phyloP scores from a whole-genome alignment of 1,284 basidiomycete genomes.

The Microbotryum intermedium region DNA sequence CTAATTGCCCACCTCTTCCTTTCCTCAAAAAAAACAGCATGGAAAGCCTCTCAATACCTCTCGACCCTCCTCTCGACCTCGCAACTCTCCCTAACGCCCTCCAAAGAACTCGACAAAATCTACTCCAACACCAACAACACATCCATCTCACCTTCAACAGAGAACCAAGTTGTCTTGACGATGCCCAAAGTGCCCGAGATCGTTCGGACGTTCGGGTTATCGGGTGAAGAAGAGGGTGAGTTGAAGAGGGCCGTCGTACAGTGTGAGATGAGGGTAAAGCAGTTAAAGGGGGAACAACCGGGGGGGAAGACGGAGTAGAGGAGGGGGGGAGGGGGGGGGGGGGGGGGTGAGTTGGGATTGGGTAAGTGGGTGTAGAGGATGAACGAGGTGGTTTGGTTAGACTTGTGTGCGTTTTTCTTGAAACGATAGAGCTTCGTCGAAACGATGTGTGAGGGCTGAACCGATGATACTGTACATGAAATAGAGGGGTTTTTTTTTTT shows the following conservation, averaged over 20 bases:
- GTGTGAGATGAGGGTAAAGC: conserved; percentile 36
- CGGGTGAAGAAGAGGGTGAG: conserved; percentile 40
- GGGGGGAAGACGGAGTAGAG: neutral
- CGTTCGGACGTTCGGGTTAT: conserved; percentile 37
- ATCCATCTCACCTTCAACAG: neutral
- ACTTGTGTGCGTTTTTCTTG: no score
- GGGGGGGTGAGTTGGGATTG: neutral
- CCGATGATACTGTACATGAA: no score
- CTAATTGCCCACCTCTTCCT: neutral
- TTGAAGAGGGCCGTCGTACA: conserved; percentile 42
- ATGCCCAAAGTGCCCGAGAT: conserved; percentile 36
- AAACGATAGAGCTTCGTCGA: no score
- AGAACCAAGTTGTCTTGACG: conserved; percentile 16
- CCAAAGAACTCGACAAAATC: conserved; percentile 10
- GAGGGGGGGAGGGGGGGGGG: neutral
- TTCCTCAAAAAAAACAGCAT: conserved; percentile 13
- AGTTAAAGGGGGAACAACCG: conserved; percentile 4
- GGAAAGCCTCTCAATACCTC: conserved; percentile 31
- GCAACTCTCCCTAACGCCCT: conserved; percentile 14
- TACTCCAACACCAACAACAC: neutral
- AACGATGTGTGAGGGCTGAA: no score
- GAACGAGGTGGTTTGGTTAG: no score
- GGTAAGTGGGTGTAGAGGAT: no score
- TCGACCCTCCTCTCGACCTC: conserved; percentile 27
- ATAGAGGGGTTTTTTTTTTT: no score